Evolutionary conservation across 768 basidiomycete genomes (phyloP), one percentile per base, ranked within the genome.

Genomic region (Hypsizygus marmoreus): DNA sequence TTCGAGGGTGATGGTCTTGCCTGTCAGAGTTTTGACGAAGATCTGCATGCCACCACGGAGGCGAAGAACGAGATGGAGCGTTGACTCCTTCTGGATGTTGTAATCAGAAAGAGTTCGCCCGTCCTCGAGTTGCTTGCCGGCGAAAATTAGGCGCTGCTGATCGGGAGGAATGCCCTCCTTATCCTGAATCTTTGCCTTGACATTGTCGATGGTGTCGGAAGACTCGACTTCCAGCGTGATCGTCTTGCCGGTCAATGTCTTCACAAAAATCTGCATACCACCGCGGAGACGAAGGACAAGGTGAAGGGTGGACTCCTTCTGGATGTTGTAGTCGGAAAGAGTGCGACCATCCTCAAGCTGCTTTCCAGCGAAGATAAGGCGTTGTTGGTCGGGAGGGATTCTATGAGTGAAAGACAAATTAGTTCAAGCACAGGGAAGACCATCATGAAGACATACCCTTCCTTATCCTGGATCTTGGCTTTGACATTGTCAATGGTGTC

Each of bases 331-430:
- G 55, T 90, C 89, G 6, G 87, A 88, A 0, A 92, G 75, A 3
- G 89, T 95, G 38, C 93, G 85, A 3, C 94, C 94, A 60, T 97
- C 94, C 66, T 95, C 93, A 20, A 97, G 81, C 65, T 95, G 93
- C 72, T 95, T 95, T 49, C 93, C 93, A 35, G 93, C 93, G 53
- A 95, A 95, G 74, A 95, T 95, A n/a, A 95, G 71, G 52, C 94
- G 91, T 63, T 95, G 91, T 58, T 92, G 92, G 69, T 93, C 90
- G 19, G 91, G 93, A 16, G 87, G 86, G 47, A 89, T 89, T 11
- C 82, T 74, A 26, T 9, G n/a, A 41, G 38, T 24, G 1, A 41
- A 16, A 6, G 4, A 17, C 39, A 11, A 35, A 26, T 26, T 9
- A 13, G 26, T 5, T 37, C n/a, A 39, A 16, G 25, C 10, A 32